Evolutionary conservation across 1,139 yeast genomes (phyloP).

Genomic region (Blastobotrys proliferans): DNA sequence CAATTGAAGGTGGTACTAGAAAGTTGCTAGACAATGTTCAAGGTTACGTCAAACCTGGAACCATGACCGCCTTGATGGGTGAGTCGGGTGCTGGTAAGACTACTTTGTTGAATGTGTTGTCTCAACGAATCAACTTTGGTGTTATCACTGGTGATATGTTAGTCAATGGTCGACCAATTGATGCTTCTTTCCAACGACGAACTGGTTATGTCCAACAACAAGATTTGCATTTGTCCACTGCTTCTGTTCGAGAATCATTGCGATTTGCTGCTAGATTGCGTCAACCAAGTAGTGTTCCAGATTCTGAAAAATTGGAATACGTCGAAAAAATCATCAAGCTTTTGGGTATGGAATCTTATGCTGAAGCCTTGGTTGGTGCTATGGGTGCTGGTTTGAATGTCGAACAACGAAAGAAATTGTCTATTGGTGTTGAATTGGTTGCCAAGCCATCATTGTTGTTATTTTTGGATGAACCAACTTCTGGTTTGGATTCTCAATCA

Average conservation of each 20-base stretch:
- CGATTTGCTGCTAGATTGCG: constrained; percentile 58
- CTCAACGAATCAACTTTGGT: constrained; percentile 57
- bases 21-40: constrained; percentile 52
- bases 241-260: constrained; percentile 59
- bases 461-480: constrained; percentile 56
- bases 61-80: constrained; percentile 62
- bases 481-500: constrained; percentile 57
- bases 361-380: constrained; percentile 60
- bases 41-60: constrained; percentile 66
- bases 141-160: constrained; percentile 61
- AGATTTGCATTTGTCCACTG: constrained; percentile 54
- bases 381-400: constrained; percentile 60
- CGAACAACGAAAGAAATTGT: constrained; percentile 61
- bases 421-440: constrained; percentile 61
- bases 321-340: constrained; percentile 55
- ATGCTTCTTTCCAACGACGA: constrained; percentile 51
- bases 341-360: constrained; percentile 56
- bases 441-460: constrained; percentile 51
- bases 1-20: constrained; percentile 38
- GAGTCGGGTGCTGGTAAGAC: constrained; percentile 72
- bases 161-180: constrained; percentile 53
- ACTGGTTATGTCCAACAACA: constrained; percentile 68
- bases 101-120: constrained; percentile 54
- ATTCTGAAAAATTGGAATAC: constrained; percentile 50
- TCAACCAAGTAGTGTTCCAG: constrained; percentile 48